These are phyloP conservation scores for Plasmodium cynomolgi DNA, from an alignment of 169 alveolate genomes.

Conservation along the genomic window DNA sequence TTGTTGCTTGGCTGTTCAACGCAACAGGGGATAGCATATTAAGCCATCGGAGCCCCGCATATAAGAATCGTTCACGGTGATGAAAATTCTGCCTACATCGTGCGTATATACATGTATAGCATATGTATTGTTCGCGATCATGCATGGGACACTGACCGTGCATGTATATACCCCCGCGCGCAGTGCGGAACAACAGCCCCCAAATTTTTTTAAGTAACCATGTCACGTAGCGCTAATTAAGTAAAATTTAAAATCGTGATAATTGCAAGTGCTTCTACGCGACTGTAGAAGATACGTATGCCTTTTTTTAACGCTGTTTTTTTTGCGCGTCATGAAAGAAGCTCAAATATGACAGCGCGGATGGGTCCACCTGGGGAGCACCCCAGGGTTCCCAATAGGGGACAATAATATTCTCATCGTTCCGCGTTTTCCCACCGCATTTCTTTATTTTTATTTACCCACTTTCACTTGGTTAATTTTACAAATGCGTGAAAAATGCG, in stretches of 20 bases:
- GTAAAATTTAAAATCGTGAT: not conserved
- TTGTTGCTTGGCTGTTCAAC: not conserved
- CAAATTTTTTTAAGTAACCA: not conserved
- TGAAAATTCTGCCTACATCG: not conserved
- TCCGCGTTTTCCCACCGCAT: not conserved
- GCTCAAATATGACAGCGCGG: not conserved
- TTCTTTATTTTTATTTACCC: not conserved
- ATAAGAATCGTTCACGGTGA: not conserved
- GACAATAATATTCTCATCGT: not conserved
- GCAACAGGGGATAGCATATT: not conserved
- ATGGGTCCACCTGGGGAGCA: not conserved
- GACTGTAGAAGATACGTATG: not conserved
- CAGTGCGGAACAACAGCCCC: not conserved
- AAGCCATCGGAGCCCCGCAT: not conserved
- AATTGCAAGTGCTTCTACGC: not conserved
- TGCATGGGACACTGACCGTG: not conserved
- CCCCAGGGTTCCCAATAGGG: not conserved
- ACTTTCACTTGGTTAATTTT: not conserved
- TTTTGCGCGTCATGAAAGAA: not conserved
- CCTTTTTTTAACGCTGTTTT: not conserved
- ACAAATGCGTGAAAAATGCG: not conserved
- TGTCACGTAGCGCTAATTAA: not conserved
- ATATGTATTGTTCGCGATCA: not conserved
- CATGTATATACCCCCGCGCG: not conserved
- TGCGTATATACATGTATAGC: not conserved